Evolutionary conservation across 805 yeast species (phyloP), one percentile per base, ranked within the genome.

Genomic region (Saccharomycopsis sp.): DNA sequence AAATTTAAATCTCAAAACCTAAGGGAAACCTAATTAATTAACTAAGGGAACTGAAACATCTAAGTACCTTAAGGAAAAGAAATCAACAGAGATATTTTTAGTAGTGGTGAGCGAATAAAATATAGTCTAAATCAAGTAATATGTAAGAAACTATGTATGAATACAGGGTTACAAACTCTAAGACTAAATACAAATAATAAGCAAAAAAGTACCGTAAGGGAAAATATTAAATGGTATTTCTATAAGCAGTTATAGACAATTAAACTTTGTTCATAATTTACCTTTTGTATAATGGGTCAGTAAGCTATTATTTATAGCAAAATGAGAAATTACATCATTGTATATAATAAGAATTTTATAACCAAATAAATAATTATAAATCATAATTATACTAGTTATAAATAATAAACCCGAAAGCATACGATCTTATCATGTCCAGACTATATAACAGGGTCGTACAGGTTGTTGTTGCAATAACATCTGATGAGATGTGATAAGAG

Each of bases 281-380:
- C 47, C 47, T 44, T 44, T 44, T 44, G 47, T 41, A 44, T 44
- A 44, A 44, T 44, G 47, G 47, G 47, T 41, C 42, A 40, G 44
- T 34, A 44, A 44, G 47, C 30, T 41, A 41, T 37, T 36, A 37
- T 15, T 14, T 27, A 25, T 44, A 44, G 47, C 45, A 44, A 37
- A 37, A 32, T 23, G n/a, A 21, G 13, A 37, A n/a, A 30, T 19
- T 14, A 29, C 27, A 19, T 30, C 14, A 37, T 19, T 18, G 36
- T 17, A 31, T 37, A 32, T 23, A 37, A 39, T 17, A 23, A 10
- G 37, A 34, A 37, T 20, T n/a, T 18, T 37, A 31, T 25, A 36
- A 17, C 39, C 26, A 37, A 31, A 20, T 30, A 15, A 21, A n/a
- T 14, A 20, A 8, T 21, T 12, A 27, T 26, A 26, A 26, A 26